Base-by-base conservation (phyloP, 2,329 filamentous ascomycete genomes). In the Plectosphaerella cucumerina region DNA sequence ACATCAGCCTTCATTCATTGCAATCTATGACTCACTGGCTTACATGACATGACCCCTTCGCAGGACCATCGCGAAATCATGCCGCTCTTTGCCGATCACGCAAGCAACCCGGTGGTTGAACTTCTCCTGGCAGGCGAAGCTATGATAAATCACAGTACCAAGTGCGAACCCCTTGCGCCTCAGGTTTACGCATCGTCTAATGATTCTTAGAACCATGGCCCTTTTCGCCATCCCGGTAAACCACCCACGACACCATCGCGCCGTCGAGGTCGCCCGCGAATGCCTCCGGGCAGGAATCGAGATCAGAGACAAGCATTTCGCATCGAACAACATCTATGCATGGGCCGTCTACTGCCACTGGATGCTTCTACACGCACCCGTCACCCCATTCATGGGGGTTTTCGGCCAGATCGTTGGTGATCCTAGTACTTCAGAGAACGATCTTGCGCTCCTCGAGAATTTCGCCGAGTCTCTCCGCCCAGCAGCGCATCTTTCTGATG, bases 341-440 rank as follows among this genome's bases (percentile, higher is more conserved):
- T 49, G 47, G 47, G 22, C 47, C 11, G 35, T 33, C 11, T 33
- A n/a, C 15, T 49, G 47, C 35, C 47, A 49, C 34, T 49, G 47
- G 47, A 31, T 49, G 14, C 47, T 49, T 20, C n/a, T 49, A 14
- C 47, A 43, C 22, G 34, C 47, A 4, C 47, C 47, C n/a, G 21
- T 49, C 17, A 49, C 47, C 11, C 26, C 47, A 5, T 49, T 49
- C 35, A 49, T 49, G 47, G 35, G 47, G 17, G 34, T 49, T n/a
- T 49, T 49, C 20, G 31, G 37, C 15, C 34, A 43, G 20, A 18
- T 49, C 35, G 37, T 49, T 33, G 35, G 33, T 11, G n/a, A 42
- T 20, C 47, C 47, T 15, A 22, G 42, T 10, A 35, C 33, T 20
- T 49, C 47, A 49, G 14, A 6, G 20, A 34, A n/a, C 14, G 47